Evolutionary conservation across 768 basidiomycete genomes (phyloP), one percentile per base, ranked within the genome.

Genomic region (Agrocybe praecox): DNA sequence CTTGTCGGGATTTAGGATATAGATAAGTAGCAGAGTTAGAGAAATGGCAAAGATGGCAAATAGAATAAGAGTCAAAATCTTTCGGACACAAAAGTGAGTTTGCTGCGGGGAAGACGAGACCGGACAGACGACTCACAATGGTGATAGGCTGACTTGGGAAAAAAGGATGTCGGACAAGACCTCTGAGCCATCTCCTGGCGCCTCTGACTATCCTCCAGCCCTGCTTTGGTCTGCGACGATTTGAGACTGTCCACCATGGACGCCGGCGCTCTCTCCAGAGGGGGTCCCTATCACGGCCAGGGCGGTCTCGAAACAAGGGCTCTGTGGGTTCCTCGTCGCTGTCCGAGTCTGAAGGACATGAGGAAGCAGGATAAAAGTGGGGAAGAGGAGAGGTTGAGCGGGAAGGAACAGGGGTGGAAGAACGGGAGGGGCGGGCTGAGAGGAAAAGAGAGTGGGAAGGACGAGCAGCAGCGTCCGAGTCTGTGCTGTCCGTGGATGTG

Each of bases 1-100:
- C 72, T 97, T 98, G 80, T 98, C 96, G 56, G 95, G 96, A 69
- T 97, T 96, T 67, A 98, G 82, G 59, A 96, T 82, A 72, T 97
- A 90, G 67, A 94, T 94, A 73, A 98, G 81, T 53, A 92, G 78
- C 57, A 95, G 84, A 26, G 95, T 96, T 64, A 96, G 79, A 58
- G 86, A 86, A 57, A 92, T 86, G 52, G 90, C 90, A 69, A 97
- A 88, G 60, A 87, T 76, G 51, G 88, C 87, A 65, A 96, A 82
- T 53, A 94, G 76, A 58, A 95, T 69, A n/a, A 59, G 63, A 11
- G 73, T 71, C 36, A 74, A 61, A 52, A 73, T 68, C 73, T 75
- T 21, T 23, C 10, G 43, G 53, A 33, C 46, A 42, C 33, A 57
- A 52, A 24, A 18, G 34, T 19, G 36, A 19, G 18, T 34, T 23